Percentiles rank a stretch among this genome's conserved stretches.
Conservation (phyloP, 2,329 filamentous ascomycete genomes). For the Cercospora nicotianae region DNA sequence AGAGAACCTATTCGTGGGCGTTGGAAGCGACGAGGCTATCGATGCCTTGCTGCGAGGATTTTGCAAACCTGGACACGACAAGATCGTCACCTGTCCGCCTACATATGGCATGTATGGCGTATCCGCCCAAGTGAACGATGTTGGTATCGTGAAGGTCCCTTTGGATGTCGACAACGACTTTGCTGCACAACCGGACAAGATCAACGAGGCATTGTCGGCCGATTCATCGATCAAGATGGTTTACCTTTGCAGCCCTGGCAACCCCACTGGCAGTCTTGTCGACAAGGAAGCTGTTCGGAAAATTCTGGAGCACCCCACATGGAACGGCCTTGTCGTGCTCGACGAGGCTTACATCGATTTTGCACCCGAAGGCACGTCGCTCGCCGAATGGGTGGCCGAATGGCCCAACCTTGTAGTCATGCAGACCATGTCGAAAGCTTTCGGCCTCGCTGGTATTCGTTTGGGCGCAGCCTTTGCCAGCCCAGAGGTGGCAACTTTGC, state of each 20-base stretch:
- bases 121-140: slow-evolving; percentile 90
- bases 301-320: slow-evolving; percentile 80
- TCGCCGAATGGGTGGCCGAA: slow-evolving; percentile 88
- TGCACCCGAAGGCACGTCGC: slow-evolving; percentile 71
- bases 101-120: slow-evolving; percentile 99
- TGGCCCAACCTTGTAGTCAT: slow-evolving; percentile 96
- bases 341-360: slow-evolving; percentile 99
- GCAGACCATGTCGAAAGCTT: slow-evolving; percentile 98
- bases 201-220: slow-evolving; percentile 64
- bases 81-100: slow-evolving; percentile 90
- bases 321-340: slow-evolving; percentile 91
- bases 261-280: slow-evolving; percentile 82
- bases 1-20: slow-evolving; percentile 87
- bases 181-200: slow-evolving; percentile 67
- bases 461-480: slow-evolving; percentile 82
- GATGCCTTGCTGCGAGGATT: slow-evolving; percentile 92
- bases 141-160: slow-evolving; percentile 82
- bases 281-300: slow-evolving; percentile 70
- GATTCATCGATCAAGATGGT: slow-evolving; percentile 75
- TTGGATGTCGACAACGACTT: slow-evolving; percentile 72
- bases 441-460: slow-evolving; percentile 90
- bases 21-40: slow-evolving; percentile 95
- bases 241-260: slow-evolving; percentile 93
- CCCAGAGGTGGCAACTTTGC: slow-evolving; percentile 69
- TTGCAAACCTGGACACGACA: slow-evolving; percentile 81